A percentile compares a stretch with the other conserved stretches of the same genome.
Evolutionary conservation across 2,329 filamentous ascomycete genomes (phyloP).

Genomic region (Colletotrichum viniferum): DNA sequence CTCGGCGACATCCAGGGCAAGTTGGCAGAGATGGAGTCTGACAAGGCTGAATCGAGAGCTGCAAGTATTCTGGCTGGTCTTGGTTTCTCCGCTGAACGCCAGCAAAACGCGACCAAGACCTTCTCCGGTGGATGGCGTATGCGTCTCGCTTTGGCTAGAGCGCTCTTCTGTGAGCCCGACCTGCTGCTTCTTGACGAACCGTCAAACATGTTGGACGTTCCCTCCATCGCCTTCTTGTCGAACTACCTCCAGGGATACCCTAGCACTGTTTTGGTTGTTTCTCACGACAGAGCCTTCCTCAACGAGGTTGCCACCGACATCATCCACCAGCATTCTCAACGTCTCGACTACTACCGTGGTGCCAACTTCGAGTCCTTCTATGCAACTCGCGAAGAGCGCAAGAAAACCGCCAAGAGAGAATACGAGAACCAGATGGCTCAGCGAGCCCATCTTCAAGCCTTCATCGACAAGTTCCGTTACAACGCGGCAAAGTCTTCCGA

Average conservation of each 20-base stretch:
- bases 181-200: constrained; percentile 96
- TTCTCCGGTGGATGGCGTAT: constrained; percentile 99
- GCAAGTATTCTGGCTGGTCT: constrained; percentile 96
- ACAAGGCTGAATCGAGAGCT: constrained; percentile 94
- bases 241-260: constrained; percentile 95
- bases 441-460: constrained; percentile 91
- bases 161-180: constrained; percentile 97
- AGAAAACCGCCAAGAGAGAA: constrained; percentile 94
- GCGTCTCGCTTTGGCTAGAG: constrained; percentile 92
- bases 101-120: constrained; percentile 92
- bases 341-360: constrained; percentile 97
- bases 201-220: constrained; percentile 99
- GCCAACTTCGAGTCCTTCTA: constrained; percentile 98
- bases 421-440: constrained; percentile 99
- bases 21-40: constrained; percentile 97
- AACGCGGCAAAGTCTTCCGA: constrained; percentile 98
- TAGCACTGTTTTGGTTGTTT: constrained; percentile 93
- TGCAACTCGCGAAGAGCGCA: constrained; percentile 93
- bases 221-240: constrained; percentile 97
- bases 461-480: constrained; percentile 99
- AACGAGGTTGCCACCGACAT: constrained; percentile 99
- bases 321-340: constrained; percentile 95
- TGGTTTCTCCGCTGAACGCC: constrained; percentile 91
- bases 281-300: constrained; percentile 97
- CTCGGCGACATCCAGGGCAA: constrained; percentile 91